These are phyloP conservation scores for Wickerhamiella hasegawae DNA, from an alignment of 805 yeast species.

Conservation along the genomic window DNA sequence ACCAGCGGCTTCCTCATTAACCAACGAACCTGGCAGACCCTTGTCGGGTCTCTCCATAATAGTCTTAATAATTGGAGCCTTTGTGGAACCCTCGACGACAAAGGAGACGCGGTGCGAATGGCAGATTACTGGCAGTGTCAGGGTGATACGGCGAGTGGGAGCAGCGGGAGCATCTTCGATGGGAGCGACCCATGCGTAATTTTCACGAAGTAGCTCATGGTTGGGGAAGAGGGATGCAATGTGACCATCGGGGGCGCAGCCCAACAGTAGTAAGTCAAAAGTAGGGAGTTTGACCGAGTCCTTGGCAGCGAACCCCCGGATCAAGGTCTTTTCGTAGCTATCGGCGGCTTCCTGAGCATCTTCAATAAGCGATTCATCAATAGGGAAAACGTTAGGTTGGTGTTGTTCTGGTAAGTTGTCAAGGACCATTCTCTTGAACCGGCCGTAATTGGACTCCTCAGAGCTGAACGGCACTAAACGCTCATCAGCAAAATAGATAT, in stretches of 20 bases:
- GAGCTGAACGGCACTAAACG: slow-evolving; percentile 78
- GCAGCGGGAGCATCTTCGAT: slow-evolving; percentile 85
- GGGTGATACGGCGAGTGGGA: slow-evolving; percentile 70
- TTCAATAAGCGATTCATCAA: slow-evolving; percentile 53
- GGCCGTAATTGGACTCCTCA: slow-evolving; percentile 79
- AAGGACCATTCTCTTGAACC: slow-evolving; percentile 64
- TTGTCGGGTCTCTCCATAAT: slow-evolving; percentile 96
- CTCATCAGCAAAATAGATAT: slow-evolving; percentile 91
- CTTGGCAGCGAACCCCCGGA: slow-evolving; percentile 85
- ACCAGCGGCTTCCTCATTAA: slow-evolving; percentile 93
- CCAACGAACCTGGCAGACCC: slow-evolving; percentile 85
- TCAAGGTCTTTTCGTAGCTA: slow-evolving; percentile 69
- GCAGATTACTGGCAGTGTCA: slow-evolving; percentile 87
- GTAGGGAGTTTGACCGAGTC: slow-evolving; percentile 91
- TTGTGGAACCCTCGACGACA: slow-evolving; percentile 91
- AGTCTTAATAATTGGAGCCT: slow-evolving; percentile 79
- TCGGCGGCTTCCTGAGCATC: slow-evolving; percentile 80
- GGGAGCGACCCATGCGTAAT: slow-evolving; percentile 89
- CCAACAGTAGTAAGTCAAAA: slow-evolving; percentile 79
- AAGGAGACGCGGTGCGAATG: slow-evolving; percentile 86
- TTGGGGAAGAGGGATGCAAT: slow-evolving; percentile 93
- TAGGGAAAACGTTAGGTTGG: slow-evolving; percentile 64
- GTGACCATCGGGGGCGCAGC: slow-evolving; percentile 99
- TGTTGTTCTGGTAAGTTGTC: slow-evolving; percentile 42
- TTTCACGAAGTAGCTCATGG: slow-evolving; percentile 75